Evolutionary conservation across 192 early-diverging fungal species (phyloP), one percentile per base, ranked within the genome.

Genomic region (Rhizoclosmatium globosum): DNA sequence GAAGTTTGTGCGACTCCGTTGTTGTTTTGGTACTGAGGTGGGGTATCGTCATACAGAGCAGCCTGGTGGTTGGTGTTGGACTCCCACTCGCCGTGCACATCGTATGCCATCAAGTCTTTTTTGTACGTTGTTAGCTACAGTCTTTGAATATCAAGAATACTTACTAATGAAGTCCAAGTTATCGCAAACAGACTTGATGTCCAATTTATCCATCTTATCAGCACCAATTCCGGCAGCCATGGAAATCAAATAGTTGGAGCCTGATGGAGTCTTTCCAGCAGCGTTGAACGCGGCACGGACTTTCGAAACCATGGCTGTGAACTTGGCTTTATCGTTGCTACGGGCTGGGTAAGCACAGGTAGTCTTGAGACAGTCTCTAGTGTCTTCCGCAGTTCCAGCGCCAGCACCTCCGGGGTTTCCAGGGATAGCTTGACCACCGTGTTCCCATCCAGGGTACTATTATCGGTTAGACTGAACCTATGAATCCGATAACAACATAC

Each of bases 361-460:
- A 19, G 56, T 39, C 38, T 72, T 70, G 76, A n/a, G 38, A 66
- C 80, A 81, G 62, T 81, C 80, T 19, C 43, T 79, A 6, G 64
- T 81, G 45, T 61, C 50, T 46, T 81, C 81, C 3, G 64, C 79
- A 21, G 76, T 74, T n/a, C 78, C 78, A 31, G 31, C 31, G 31
- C 50, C 50, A 38, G 77, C 42, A 43, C 59, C 77, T 2, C 70
- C 17, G 31, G 73, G 17, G 11, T 48, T 76, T 48, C 74, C 74
- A 38, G 38, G 43, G 59, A 81, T 31, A 67, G 75, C 65, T 64
- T 82, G 53, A 48, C 64, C 72, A 31, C 77, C 81, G 61, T 82
- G 81, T 64, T 82, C 81, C 60, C 67, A 82, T 47, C 81, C 77
- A 47, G 83, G 83, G 61, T 80, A 84, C 60, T 31, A 31, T 31